Evolutionary conservation across 441 rosid species (phyloP).

Genomic region (Omphalea diandra): DNA sequence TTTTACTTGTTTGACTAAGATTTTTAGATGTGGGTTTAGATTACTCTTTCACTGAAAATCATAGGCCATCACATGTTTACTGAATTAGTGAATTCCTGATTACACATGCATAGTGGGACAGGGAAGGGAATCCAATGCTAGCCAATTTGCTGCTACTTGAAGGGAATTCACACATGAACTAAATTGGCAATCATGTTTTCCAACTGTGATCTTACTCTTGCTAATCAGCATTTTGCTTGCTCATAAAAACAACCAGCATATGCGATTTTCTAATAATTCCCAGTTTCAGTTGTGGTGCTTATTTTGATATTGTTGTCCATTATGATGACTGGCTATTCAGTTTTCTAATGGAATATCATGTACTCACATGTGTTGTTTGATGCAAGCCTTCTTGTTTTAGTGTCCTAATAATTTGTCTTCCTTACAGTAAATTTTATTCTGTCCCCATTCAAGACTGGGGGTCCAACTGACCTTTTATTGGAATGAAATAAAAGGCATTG

Average conservation of each 20-base stretch:
- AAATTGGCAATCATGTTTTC: background rate
- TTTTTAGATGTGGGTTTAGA: background rate
- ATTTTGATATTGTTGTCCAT: background rate
- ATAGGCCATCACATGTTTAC: background rate
- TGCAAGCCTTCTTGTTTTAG: background rate
- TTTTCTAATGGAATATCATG: background rate
- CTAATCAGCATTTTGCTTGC: background rate
- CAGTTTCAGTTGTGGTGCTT: background rate
- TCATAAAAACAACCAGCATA: background rate
- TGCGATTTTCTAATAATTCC: background rate
- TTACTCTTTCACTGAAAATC: background rate
- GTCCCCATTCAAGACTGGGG: background rate
- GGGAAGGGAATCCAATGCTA: background rate
- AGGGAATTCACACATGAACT: background rate
- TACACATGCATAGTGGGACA: background rate
- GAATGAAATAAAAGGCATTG: background rate
- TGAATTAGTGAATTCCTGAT: background rate
- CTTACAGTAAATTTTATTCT: background rate
- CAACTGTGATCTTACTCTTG: background rate
- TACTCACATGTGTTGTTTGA: background rate
- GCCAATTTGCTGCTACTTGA: background rate
- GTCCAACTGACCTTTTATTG: background rate
- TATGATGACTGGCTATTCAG: background rate
- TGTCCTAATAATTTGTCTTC: conserved; percentile 2
- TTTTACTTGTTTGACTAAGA: background rate